These are phyloP conservation scores for Diaporthe australafricana DNA, from an alignment of 2,329 filamentous ascomycete species.

Conservation along the genomic window DNA sequence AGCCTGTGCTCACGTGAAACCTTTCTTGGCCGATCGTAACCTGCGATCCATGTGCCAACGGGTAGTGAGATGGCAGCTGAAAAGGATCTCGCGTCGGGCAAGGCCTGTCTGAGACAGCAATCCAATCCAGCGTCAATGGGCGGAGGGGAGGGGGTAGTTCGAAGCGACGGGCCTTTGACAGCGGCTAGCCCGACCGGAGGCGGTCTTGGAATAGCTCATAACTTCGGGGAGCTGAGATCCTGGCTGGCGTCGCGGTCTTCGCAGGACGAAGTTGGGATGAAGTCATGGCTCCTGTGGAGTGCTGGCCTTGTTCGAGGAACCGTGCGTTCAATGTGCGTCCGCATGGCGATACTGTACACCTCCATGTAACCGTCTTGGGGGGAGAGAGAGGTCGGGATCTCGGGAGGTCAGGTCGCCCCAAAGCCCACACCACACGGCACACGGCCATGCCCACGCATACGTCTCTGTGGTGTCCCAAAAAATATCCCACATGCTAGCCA, in stretches of 20 bases:
- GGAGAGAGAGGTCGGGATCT: background rate
- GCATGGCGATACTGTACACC: conserved; percentile 6
- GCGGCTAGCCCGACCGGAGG: background rate
- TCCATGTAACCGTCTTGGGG: conserved; percentile 13
- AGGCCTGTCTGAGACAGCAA: conserved; percentile 33
- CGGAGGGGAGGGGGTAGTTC: background rate
- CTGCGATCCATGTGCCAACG: background rate
- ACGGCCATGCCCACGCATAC: background rate
- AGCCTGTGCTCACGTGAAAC: conserved; percentile 28
- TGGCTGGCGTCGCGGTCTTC: conserved; percentile 19
- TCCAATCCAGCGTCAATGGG: background rate
- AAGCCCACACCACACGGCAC: too few relatives aligned
- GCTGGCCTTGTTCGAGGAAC: conserved; percentile 10
- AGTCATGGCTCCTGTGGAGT: conserved; percentile 16
- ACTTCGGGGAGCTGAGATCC: conserved; percentile 21
- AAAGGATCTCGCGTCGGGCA: conserved; percentile 24
- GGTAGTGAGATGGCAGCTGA: background rate
- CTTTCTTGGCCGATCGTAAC: conserved; percentile 8
- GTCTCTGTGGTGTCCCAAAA: background rate
- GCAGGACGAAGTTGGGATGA: conserved; percentile 21
- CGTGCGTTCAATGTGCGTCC: conserved; percentile 8
- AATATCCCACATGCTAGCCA: background rate
- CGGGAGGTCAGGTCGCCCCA: too few relatives aligned
- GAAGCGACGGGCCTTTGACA: conserved; percentile 12
- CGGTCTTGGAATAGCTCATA: background rate